A percentile compares a stretch with the other conserved stretches of the same genome.
phyloP scores from a whole-genome alignment of 2,329 filamentous ascomycete species.

The Pseudogymnoascus sp. region DNA sequence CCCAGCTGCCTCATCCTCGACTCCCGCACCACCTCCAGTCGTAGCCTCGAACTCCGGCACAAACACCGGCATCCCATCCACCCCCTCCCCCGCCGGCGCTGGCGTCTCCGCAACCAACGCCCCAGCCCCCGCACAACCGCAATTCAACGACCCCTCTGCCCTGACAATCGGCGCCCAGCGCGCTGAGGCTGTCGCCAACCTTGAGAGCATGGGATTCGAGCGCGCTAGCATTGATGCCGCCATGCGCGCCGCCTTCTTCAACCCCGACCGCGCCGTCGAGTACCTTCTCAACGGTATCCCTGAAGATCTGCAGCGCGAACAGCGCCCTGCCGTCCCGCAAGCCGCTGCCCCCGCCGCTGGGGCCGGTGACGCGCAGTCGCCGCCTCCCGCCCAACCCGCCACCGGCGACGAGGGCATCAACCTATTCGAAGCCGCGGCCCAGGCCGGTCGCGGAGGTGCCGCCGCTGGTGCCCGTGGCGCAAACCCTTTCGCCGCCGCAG shows the following conservation, averaged over 20 bases:
- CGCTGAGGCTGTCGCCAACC: constrained; percentile 75
- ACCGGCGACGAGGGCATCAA: constrained; percentile 67
- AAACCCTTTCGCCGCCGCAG: constrained; percentile 35
- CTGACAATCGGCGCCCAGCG: constrained; percentile 80
- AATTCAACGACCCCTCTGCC: constrained; percentile 68
- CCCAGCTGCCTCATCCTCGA: constrained; percentile 46
- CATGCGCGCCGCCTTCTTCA: constrained; percentile 94
- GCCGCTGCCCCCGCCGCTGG: constrained; percentile 37
- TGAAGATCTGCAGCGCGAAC: constrained; percentile 69
- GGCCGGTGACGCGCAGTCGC: constrained; percentile 38
- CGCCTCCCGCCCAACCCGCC: constrained; percentile 40
- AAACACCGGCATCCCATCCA: constrained; percentile 39
- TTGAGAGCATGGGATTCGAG: constrained; percentile 97
- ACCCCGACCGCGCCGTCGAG: constrained; percentile 94
- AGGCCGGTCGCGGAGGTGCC: constrained; percentile 47
- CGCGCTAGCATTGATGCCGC: constrained; percentile 82
- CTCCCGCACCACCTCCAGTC: constrained; percentile 51
- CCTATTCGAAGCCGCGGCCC: constrained; percentile 86
- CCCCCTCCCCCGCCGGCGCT: constrained; percentile 40
- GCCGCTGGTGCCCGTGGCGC: constrained; percentile 26
- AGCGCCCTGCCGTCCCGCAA: constrained; percentile 43
- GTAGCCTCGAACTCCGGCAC: constrained; percentile 46
- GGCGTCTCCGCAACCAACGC: constrained; percentile 45
- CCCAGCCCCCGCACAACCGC: constrained; percentile 43
- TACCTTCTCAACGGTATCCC: constrained; percentile 97